A percentile compares a stretch with the other conserved stretches of the same genome.
These are phyloP conservation scores for Gracilaria caudata DNA, from an alignment of 23 red algal species.

Conservation along the genomic window DNA sequence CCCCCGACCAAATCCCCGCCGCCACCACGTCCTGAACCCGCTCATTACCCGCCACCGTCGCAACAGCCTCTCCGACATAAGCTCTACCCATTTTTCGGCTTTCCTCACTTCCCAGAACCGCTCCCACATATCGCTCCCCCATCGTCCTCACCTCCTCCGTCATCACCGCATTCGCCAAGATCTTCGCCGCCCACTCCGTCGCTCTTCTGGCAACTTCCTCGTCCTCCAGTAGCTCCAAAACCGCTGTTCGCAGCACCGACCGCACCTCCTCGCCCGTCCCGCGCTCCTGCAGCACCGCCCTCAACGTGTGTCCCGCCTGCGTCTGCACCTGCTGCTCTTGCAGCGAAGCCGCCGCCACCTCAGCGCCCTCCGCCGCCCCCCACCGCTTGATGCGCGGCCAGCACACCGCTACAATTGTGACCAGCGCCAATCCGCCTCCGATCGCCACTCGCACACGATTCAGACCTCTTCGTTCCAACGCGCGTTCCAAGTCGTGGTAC, in stretches of 20 bases:
- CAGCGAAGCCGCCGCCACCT: conserved; percentile 62
- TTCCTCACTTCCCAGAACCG: conserved; percentile 5
- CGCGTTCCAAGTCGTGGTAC: conserved; percentile 74
- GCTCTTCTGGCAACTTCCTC: conserved; percentile 12
- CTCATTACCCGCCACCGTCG: conserved; percentile 12
- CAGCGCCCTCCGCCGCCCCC: conserved; percentile 76
- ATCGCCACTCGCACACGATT: conserved; percentile 40
- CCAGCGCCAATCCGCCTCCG: background rate
- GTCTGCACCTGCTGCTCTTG: conserved; percentile 57
- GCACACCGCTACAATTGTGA: conserved; percentile 10
- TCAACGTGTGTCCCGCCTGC: conserved; percentile 39
- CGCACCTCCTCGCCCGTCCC: conserved; percentile 41
- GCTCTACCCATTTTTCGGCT: conserved; percentile 4
- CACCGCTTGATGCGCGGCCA: conserved; percentile 84
- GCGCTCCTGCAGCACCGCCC: conserved; percentile 34
- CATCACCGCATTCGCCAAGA: conserved; percentile 16
- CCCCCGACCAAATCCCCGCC: conserved; percentile 37
- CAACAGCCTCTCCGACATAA: conserved; percentile 27
- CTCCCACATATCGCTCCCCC: conserved; percentile 18
- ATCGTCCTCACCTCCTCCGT: background rate
- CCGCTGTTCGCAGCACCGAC: conserved; percentile 33
- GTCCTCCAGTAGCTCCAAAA: conserved; percentile 38
- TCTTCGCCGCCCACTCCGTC: conserved; percentile 9
- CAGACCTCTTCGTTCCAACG: conserved; percentile 45
- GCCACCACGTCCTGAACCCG: conserved; percentile 46